phyloP scores from a whole-genome alignment of 805 yeast species.

The Barnettozyma wickerhamii region DNA sequence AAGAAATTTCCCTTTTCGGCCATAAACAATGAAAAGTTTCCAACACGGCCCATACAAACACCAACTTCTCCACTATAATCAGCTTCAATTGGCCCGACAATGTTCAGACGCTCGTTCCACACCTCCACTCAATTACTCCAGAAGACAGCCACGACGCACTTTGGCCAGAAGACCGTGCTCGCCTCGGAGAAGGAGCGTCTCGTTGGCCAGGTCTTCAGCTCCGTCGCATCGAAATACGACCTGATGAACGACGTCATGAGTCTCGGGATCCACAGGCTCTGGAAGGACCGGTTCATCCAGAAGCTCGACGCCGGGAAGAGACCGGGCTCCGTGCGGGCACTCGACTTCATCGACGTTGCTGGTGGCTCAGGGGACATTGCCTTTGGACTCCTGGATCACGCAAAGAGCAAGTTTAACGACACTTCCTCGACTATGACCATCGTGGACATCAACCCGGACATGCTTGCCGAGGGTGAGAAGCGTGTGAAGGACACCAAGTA shows the following conservation, averaged over 20 bases:
- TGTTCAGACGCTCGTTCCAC: conserved; percentile 7
- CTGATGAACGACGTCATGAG: conserved; percentile 99
- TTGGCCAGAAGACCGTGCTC: conserved; percentile 83
- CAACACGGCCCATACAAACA: too few relatives aligned
- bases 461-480: conserved; percentile 88
- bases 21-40: too few relatives aligned
- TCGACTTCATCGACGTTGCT: conserved; percentile 91
- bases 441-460: conserved; percentile 93
- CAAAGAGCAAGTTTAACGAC: conserved; percentile 74
- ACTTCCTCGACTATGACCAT: conserved; percentile 75
- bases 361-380: conserved; percentile 99
- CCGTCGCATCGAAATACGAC: conserved; percentile 93
- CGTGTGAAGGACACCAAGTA: conserved; percentile 62
- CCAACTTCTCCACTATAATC: too few relatives aligned
- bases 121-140: conserved; percentile 5
- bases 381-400: conserved; percentile 89
- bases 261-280: conserved; percentile 86
- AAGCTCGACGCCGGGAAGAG: conserved; percentile 91
- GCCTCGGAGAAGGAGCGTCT: conserved; percentile 75
- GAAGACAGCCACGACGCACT: conserved; percentile 67
- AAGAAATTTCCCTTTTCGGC: too few relatives aligned
- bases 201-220: conserved; percentile 84
- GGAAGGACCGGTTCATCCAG: conserved; percentile 90
- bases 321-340: conserved; percentile 71
- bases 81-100: not conserved